Evolutionary conservation across 106 monocot genomes (phyloP), one percentile per base, ranked within the genome.

Genomic region (Dendrobium huoshanense): DNA sequence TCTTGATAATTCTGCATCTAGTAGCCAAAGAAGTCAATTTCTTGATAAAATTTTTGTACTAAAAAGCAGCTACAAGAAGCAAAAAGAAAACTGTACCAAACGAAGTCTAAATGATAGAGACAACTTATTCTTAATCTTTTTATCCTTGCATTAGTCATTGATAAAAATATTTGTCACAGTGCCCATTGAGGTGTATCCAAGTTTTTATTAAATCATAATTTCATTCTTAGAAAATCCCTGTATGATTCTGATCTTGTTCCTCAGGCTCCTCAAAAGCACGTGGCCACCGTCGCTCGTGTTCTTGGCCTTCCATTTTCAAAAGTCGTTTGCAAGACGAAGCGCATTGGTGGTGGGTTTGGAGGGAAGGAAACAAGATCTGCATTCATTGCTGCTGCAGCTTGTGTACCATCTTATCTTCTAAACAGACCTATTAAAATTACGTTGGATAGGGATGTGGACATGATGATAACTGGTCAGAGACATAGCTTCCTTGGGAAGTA

Each of bases 311-410:
- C 99, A 86, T 82, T 92, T 24, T 93, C 95, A 64, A 99, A 91
- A 88, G 99, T 99, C 70, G 91, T 99, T 77, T 95, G 99, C 88
- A 99, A 90, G 81, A 91, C 95, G 7, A 99, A 95, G 79, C 89
- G 99, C 25, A 89, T 99, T 82, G 99, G 99, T 86, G 99, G 99
- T 81, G 99, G 99, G 65, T 99, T 99, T 87, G 99, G 99, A 80
- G 99, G 99, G 65, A 99, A 99, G 82, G 99, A 99, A 86, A 91
- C 99, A 56, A 92, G 95, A 84, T 87, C 99, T 33, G 89, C 84
- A n/a, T 87, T 99, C 72, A 76, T 93, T 87, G 91, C 95, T 80
- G 95, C 99, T 77, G 95, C 95, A 72, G 93, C 89, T 76, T 83
- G 88, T 79, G 90, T 99, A 55, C 89, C 99, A 59, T 82, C 99